Percentiles rank a stretch among this genome's conserved stretches.
Evolutionary conservation across 352 stramenopile species (phyloP).

Genomic region (Phytophthora ramorum): DNA sequence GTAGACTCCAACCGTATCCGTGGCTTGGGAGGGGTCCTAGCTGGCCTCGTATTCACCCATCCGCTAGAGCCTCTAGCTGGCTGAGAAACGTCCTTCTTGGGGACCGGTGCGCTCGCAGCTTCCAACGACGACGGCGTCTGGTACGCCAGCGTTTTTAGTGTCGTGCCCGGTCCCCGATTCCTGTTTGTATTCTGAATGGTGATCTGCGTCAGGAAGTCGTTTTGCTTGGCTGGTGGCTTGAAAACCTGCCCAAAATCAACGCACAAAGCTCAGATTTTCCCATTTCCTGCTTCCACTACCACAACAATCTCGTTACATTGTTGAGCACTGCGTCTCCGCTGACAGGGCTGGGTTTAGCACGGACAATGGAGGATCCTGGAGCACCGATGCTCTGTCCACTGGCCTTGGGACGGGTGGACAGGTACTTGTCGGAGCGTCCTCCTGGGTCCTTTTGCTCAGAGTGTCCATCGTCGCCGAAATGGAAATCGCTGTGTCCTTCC

Average conservation of each 20-base stretch:
- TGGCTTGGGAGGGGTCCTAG: background rate
- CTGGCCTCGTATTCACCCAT: constrained; percentile 28
- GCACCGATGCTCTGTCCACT: constrained; percentile 30
- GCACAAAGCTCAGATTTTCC: background rate
- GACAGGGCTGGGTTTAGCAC: constrained; percentile 1
- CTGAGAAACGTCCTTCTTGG: constrained; percentile 11
- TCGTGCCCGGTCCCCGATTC: constrained; percentile 25
- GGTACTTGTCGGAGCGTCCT: constrained; percentile 21
- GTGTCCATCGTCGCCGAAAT: constrained; percentile 9
- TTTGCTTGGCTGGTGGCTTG: constrained; percentile 36
- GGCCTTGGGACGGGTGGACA: constrained; percentile 18
- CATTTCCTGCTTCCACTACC: background rate
- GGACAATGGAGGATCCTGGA: constrained; percentile 37
- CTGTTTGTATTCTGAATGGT: constrained; percentile 24
- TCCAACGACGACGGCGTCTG: constrained; percentile 28
- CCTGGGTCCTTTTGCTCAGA: background rate
- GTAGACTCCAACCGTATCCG: constrained; percentile 1
- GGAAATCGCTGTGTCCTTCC: constrained; percentile 3
- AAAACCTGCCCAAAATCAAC: constrained; percentile 20
- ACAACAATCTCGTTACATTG: constrained; percentile 17
- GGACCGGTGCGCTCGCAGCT: constrained; percentile 26
- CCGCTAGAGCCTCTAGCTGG: constrained; percentile 13
- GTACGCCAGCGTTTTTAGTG: constrained; percentile 10
- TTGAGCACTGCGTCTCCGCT: constrained; percentile 19
- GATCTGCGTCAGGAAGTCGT: constrained; percentile 22